phyloP scores from a whole-genome alignment of 2,329 filamentous ascomycete species.

The Botrytis squamosa region DNA sequence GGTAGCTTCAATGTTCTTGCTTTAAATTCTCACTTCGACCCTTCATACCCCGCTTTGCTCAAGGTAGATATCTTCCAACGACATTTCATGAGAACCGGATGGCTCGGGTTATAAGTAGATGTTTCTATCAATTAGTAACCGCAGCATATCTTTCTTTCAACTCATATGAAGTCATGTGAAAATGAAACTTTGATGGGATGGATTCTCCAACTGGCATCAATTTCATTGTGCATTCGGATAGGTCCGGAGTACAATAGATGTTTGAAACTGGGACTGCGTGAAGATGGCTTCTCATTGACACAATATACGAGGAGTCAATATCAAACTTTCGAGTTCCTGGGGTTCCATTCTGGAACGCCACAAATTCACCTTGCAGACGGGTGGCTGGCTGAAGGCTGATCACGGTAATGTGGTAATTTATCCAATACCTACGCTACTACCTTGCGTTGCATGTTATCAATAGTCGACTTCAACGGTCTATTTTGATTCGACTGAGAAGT shows the following conservation, averaged over 20 bases:
- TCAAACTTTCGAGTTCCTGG: background rate
- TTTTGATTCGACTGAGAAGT: background rate
- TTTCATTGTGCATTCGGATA: background rate
- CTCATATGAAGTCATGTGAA: background rate
- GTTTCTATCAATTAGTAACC: background rate
- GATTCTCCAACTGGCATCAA: background rate
- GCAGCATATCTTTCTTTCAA: too few relatives aligned
- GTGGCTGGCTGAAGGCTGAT: background rate
- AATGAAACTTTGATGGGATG: background rate
- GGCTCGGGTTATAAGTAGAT: background rate
- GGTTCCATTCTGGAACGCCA: background rate
- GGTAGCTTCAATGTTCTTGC: background rate
- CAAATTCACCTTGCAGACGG: background rate
- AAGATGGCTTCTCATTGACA: background rate
- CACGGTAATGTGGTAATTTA: background rate
- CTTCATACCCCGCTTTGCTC: background rate
- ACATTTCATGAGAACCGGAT: background rate
- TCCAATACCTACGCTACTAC: background rate
- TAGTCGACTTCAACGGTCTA: background rate
- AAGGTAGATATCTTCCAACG: background rate
- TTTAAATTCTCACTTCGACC: background rate
- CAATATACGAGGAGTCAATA: background rate
- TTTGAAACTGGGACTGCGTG: background rate
- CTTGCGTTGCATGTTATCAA: slow-evolving; percentile 5
- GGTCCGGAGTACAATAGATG: background rate